Evolutionary conservation across 371 early-diverging fungal species (phyloP).

Genomic region (Apophysomyces variabilis): DNA sequence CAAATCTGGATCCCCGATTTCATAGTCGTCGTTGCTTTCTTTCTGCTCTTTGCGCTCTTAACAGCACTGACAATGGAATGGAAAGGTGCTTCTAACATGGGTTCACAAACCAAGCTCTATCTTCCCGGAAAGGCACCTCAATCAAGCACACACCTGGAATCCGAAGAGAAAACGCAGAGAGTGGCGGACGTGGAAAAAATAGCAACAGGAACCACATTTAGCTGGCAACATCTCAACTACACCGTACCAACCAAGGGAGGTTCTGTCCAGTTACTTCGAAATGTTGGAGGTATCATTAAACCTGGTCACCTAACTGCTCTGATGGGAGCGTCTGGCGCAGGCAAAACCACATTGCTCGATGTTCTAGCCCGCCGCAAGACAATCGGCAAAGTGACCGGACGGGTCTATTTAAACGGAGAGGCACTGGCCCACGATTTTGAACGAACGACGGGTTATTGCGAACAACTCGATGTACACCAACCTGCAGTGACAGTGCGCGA

Average conservation of each 20-base stretch:
- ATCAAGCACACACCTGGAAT: slow-evolving; percentile 28
- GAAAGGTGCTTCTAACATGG: slow-evolving; percentile 45
- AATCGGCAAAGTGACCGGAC: slow-evolving; percentile 73
- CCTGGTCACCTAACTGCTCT: slow-evolving; percentile 76
- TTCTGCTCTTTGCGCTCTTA: slow-evolving; percentile 46
- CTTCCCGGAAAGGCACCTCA: slow-evolving; percentile 40
- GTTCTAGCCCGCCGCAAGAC: slow-evolving; percentile 76
- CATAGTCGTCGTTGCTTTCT: slow-evolving; percentile 47
- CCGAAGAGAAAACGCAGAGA: slow-evolving; percentile 24
- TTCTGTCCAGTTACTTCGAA: slow-evolving; percentile 47
- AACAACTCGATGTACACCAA: slow-evolving; percentile 79
- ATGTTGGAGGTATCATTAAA: slow-evolving; percentile 56
- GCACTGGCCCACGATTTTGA: slow-evolving; percentile 54
- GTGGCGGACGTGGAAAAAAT: slow-evolving; percentile 27
- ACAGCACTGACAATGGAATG: slow-evolving; percentile 54
- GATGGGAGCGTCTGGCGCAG: slow-evolving; percentile 83
- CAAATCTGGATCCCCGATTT: slow-evolving; percentile 47
- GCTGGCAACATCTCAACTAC: slow-evolving; percentile 55
- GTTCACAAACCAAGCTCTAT: slow-evolving; percentile 56
- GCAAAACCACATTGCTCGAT: slow-evolving; percentile 86
- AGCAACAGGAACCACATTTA: slow-evolving; percentile 44
- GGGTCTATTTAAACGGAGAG: slow-evolving; percentile 60
- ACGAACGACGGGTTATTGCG: slow-evolving; percentile 74
- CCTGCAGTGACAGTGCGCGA: slow-evolving; percentile 63
- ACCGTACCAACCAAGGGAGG: slow-evolving; percentile 54